Percentiles rank a stretch among this genome's conserved stretches.
Conservation (phyloP, 352 stramenopile genomes). For the Globisporangium cylindrosporum region DNA sequence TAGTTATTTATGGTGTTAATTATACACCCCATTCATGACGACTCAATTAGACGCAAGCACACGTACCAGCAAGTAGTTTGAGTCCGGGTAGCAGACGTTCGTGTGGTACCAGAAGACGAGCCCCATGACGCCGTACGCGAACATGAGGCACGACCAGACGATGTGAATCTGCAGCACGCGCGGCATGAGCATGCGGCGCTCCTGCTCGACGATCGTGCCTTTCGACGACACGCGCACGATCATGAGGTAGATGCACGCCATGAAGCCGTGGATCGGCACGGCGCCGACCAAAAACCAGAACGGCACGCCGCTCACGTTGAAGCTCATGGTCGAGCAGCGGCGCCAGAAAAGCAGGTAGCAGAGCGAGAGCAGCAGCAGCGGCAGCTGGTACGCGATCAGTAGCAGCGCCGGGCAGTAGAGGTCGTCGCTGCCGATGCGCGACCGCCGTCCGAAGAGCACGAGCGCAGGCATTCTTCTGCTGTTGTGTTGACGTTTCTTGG, state of each 20-base stretch:
- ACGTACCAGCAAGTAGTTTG: slow-evolving; percentile 69
- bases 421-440: slow-evolving; percentile 82
- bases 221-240: slow-evolving; percentile 81
- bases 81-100: slow-evolving; percentile 69
- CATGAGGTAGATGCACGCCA: slow-evolving; percentile 84
- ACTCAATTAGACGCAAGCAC: too few species aligned
- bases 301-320: slow-evolving; percentile 53
- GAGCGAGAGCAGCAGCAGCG: slow-evolving; percentile 56
- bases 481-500: background rate
- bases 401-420: slow-evolving; percentile 81
- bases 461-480: slow-evolving; percentile 65
- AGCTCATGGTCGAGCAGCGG: slow-evolving; percentile 58
- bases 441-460: slow-evolving; percentile 77
- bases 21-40: too few species aligned
- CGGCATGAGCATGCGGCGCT: slow-evolving; percentile 86
- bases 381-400: slow-evolving; percentile 75
- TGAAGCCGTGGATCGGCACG: slow-evolving; percentile 70
- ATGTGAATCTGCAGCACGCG: slow-evolving; percentile 72
- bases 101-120: slow-evolving; percentile 69
- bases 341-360: slow-evolving; percentile 65
- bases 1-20: background rate
- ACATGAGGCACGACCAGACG: slow-evolving; percentile 70
- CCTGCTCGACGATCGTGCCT: slow-evolving; percentile 84
- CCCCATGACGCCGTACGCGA: slow-evolving; percentile 53
- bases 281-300: slow-evolving; percentile 81